A percentile compares a stretch with the other conserved stretches of the same genome.
Conservation (phyloP, 192 early-diverging fungal species). For the Linnemannia hyalina region DNA sequence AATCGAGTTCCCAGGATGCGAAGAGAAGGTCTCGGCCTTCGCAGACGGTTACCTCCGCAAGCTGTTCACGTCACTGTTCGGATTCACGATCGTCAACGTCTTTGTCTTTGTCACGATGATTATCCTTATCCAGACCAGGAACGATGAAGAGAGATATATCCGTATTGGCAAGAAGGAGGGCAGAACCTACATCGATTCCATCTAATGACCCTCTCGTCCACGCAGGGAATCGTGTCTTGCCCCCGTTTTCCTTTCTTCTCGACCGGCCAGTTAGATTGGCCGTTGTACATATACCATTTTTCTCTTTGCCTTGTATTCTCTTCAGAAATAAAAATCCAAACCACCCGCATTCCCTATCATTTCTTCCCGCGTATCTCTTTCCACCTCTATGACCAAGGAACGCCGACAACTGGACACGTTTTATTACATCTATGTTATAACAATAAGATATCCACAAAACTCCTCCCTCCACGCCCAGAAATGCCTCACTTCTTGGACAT, state of each 20-base stretch:
- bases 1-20: conserved; percentile 27
- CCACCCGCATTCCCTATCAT: not conserved
- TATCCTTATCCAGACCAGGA: conserved; percentile 58
- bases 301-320: not conserved
- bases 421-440: too few relatives aligned
- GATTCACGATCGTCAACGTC: conserved; percentile 55
- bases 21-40: conserved; percentile 30
- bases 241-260: not conserved
- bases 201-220: conserved; percentile 5
- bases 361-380: too few relatives aligned
- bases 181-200: conserved; percentile 39
- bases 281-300: not conserved
- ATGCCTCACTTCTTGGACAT: conserved; percentile 44
- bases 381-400: too few relatives aligned
- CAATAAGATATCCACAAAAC: too few relatives aligned
- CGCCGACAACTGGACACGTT: too few relatives aligned
- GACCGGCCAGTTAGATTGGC: not conserved
- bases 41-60: conserved; percentile 42
- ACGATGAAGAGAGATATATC: conserved; percentile 61
- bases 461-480: too few relatives aligned
- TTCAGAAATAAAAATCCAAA: not conserved
- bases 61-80: conserved; percentile 58
- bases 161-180: conserved; percentile 52
- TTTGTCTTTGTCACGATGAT: conserved; percentile 49
- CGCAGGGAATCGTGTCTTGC: not conserved